phyloP scores from a whole-genome alignment of 768 basidiomycete species.

The Agaricus subrufescens region DNA sequence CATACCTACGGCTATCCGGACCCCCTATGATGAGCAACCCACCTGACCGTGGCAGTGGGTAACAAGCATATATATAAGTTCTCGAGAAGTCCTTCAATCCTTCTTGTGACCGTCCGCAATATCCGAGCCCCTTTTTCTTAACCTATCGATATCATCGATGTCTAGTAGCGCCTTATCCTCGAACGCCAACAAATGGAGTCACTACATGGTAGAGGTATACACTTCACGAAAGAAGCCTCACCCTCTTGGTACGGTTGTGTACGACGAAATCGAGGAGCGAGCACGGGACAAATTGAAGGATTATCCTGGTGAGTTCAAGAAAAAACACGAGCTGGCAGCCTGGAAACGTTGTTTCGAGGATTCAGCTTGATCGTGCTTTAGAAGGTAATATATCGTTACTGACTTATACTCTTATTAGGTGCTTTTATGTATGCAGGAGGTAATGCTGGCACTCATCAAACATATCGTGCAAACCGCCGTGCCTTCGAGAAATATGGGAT shows the following conservation, averaged over 20 bases:
- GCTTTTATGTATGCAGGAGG: conserved; percentile 75
- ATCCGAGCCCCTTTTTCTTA: too few relatives aligned
- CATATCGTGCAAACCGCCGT: conserved; percentile 60
- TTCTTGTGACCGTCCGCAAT: too few relatives aligned
- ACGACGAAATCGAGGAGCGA: conserved; percentile 61
- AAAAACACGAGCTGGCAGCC: too few relatives aligned
- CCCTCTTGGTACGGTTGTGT: conserved; percentile 56
- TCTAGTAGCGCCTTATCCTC: neutral
- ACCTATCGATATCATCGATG: conserved; percentile 1
- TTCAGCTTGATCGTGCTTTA: neutral
- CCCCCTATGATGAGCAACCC: too few relatives aligned
- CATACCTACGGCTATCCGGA: too few relatives aligned
- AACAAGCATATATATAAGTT: too few relatives aligned
- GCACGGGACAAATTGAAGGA: conserved; percentile 61
- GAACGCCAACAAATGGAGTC: conserved; percentile 28
- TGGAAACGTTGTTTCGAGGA: neutral
- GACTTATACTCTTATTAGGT: conserved; percentile 25
- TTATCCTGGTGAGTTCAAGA: conserved; percentile 37
- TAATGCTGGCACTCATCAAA: conserved; percentile 68
- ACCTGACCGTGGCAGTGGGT: too few relatives aligned
- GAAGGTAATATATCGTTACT: neutral
- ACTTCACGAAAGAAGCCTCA: conserved; percentile 30
- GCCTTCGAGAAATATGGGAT: conserved; percentile 68
- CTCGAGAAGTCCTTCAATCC: too few relatives aligned
- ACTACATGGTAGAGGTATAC: conserved; percentile 38